Base-by-base conservation (phyloP, 2,329 filamentous ascomycete genomes). In the Aplosporella prunicola region DNA sequence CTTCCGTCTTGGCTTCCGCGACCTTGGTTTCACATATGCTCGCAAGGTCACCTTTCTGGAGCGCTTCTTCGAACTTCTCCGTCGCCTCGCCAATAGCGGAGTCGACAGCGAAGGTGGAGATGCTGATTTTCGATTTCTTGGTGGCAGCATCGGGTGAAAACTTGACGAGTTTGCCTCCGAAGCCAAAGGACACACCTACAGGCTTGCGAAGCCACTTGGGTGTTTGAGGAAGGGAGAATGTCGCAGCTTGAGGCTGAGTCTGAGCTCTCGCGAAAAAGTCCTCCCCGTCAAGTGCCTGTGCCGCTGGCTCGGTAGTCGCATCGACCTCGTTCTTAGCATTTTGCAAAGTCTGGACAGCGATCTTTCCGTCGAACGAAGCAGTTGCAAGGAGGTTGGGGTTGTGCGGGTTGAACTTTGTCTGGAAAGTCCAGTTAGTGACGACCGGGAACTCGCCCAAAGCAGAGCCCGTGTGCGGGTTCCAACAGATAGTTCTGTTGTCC, bases 361-460 rank as follows among this genome's bases (percentile, higher is more conserved):
- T 94, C 63, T 93, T 95, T 50, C 93, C 91, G 55, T 98, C 91
- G 48, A 96, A 96, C 2, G 89, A 93, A 8, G 93, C 91, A 13
- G 91, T 96, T 13, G 93, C 93, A 33, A 89, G 85, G 41, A 98
- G 70, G 55, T 80, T 84, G 9, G 91, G 89, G 60, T 98, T 94
- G 49, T 84, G 79, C 20, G 91, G 91, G 58, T 94, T 88, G 73
- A 93, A 96, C 44, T 81, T 76, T 5, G 91, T 94, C 56, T 89
- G 80, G 68, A 98, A 98, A 5, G 88, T 94, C 89, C 91, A 98
- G 62, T 96, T 98, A n/a, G 89, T 95, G 37, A 93, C 88, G 51
- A 95, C 86, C 4, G 89, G 88, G 55, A 96, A 89, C 62, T 96
- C 89, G 47, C 93, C 91, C 45, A 87, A 82, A 9, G 76, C 71